Conservation (phyloP, 495 filamentous ascomycete species). For the Penicillium coprophilum region DNA sequence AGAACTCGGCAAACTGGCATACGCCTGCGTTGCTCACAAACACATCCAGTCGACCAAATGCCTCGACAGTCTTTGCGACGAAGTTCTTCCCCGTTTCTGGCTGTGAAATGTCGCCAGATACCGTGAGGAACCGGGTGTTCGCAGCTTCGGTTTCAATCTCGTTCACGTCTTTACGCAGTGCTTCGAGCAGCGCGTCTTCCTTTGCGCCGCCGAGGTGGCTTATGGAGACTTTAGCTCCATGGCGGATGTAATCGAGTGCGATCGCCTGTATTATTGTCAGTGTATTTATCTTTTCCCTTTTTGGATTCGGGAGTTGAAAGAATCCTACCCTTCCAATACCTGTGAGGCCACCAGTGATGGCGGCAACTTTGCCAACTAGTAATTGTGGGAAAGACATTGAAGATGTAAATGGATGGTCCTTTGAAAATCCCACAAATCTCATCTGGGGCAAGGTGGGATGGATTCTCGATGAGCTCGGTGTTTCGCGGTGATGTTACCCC, state of each 20-base stretch:
- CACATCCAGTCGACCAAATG: constrained; percentile 67
- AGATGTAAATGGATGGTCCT: background rate
- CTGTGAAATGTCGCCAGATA: constrained; percentile 66
- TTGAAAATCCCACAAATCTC: background rate
- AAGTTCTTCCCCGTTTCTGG: constrained; percentile 61
- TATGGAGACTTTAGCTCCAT: constrained; percentile 67
- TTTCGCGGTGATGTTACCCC: constrained; percentile 37
- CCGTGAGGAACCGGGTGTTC: constrained; percentile 49
- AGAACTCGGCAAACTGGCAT: constrained; percentile 79
- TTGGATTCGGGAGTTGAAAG: too few species aligned
- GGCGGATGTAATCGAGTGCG: constrained; percentile 65
- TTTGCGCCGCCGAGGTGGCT: constrained; percentile 64
- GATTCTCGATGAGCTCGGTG: constrained; percentile 28
- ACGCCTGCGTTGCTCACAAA: constrained; percentile 89
- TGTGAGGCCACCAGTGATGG: constrained; percentile 74
- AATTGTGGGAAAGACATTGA: constrained; percentile 48
- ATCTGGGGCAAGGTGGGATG: background rate
- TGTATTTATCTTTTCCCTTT: background rate
- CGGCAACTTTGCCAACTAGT: constrained; percentile 66
- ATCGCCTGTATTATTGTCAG: constrained; percentile 49
- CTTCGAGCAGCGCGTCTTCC: constrained; percentile 53
- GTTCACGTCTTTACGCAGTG: constrained; percentile 52
- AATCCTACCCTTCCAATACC: constrained; percentile 63
- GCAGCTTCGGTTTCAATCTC: constrained; percentile 46
- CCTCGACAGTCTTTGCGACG: constrained; percentile 54